These are phyloP conservation scores for Kwoniella botswanensis DNA, from an alignment of 768 basidiomycete genomes.

Conservation along the genomic window DNA sequence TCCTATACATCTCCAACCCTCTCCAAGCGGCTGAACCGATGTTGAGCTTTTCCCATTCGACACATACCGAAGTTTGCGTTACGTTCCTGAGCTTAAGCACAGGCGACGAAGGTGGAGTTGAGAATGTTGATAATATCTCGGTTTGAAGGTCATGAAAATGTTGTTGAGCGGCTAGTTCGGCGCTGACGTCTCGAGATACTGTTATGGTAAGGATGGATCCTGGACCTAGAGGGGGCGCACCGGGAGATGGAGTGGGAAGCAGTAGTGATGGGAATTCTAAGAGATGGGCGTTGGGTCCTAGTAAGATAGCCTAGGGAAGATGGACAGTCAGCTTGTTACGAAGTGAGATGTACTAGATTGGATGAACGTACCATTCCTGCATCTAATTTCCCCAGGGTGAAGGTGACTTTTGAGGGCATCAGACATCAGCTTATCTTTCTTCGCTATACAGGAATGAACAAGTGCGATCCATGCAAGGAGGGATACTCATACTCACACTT, in stretches of 20 bases:
- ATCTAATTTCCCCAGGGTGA: slow-evolving; percentile 96
- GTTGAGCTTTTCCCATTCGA: slow-evolving; percentile 89
- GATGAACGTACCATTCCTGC: slow-evolving; percentile 64
- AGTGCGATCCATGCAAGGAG: not conserved
- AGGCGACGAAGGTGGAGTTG: slow-evolving; percentile 73
- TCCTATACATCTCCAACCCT: slow-evolving; percentile 90
- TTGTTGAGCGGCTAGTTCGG: slow-evolving; percentile 78
- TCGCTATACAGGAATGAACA: no score
- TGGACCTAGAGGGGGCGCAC: slow-evolving; percentile 75
- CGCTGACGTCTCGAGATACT: slow-evolving; percentile 81
- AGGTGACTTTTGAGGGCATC: slow-evolving; percentile 58
- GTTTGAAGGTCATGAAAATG: slow-evolving; percentile 86
- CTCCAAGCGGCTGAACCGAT: slow-evolving; percentile 85
- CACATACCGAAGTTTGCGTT: slow-evolving; percentile 94
- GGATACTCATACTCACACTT: slow-evolving; percentile 37
- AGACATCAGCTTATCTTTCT: slow-evolving; percentile 23
- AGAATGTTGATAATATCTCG: slow-evolving; percentile 76
- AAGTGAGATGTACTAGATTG: slow-evolving; percentile 30
- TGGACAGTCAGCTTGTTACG: slow-evolving; percentile 11
- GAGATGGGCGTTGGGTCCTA: slow-evolving; percentile 91
- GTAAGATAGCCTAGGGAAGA: slow-evolving; percentile 62
- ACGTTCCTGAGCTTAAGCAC: slow-evolving; percentile 85
- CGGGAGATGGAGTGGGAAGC: slow-evolving; percentile 64
- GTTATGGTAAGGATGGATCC: slow-evolving; percentile 98
- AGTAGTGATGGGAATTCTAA: slow-evolving; percentile 98